Conservation (phyloP, 1,284 basidiomycete species). For the Tilletia horrida region DNA sequence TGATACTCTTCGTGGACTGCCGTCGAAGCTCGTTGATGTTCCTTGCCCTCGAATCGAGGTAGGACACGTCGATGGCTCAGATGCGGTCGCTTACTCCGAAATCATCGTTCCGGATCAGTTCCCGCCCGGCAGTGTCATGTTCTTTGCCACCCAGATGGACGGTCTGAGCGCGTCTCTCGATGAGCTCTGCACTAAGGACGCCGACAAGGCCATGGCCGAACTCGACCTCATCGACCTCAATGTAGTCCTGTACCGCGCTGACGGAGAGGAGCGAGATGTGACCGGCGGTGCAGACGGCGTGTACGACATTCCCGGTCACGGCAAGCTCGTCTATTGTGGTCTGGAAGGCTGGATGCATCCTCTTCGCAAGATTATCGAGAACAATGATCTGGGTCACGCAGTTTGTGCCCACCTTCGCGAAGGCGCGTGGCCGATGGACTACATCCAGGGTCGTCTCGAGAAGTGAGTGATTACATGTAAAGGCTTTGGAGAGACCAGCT, state of each 20-base stretch:
- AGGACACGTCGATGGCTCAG: slow-evolving; percentile 25
- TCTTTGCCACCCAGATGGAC: slow-evolving; percentile 44
- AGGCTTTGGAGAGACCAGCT: background rate
- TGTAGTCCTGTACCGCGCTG: slow-evolving; percentile 45
- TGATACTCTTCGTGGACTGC: slow-evolving; percentile 34
- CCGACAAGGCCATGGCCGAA: slow-evolving; percentile 38
- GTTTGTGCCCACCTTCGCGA: slow-evolving; percentile 45
- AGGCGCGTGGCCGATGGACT: slow-evolving; percentile 48
- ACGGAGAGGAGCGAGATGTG: slow-evolving; percentile 48
- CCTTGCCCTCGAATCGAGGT: slow-evolving; percentile 33
- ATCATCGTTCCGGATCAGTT: slow-evolving; percentile 44
- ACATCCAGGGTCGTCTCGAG: slow-evolving; percentile 61
- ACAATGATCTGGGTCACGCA: slow-evolving; percentile 48
- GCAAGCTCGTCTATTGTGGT: slow-evolving; percentile 43
- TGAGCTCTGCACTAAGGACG: slow-evolving; percentile 34
- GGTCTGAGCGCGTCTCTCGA: slow-evolving; percentile 34
- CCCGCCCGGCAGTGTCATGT: slow-evolving; percentile 49
- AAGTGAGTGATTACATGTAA: slow-evolving; percentile 61
- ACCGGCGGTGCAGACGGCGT: slow-evolving; percentile 42
- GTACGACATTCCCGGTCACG: slow-evolving; percentile 36
- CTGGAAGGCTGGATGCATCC: slow-evolving; percentile 47
- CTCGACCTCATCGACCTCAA: slow-evolving; percentile 47
- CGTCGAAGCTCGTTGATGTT: slow-evolving; percentile 40
- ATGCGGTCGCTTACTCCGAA: slow-evolving; percentile 31
- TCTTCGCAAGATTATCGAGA: slow-evolving; percentile 33